Evolutionary conservation across 1,139 yeast genomes (phyloP).

Genomic region (Candida sp.): DNA sequence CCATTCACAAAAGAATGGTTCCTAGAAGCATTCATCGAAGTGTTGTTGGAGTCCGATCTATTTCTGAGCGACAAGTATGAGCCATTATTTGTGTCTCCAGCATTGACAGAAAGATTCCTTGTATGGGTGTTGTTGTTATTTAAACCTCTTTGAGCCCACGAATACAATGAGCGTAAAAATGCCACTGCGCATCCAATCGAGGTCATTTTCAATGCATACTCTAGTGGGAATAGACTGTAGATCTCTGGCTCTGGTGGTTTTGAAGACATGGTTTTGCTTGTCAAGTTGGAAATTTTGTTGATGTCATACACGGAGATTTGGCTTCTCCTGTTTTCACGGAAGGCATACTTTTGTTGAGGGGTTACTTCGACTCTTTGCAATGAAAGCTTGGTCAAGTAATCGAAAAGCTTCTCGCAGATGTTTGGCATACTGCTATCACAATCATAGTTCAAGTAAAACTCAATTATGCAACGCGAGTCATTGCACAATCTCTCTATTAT

Average conservation of each 20-base stretch:
- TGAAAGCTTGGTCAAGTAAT: conserved; percentile 76
- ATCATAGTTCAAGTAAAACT: conserved; percentile 92
- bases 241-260: conserved; percentile 68
- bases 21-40: conserved; percentile 32
- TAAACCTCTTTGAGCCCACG: conserved; percentile 88
- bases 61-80: conserved; percentile 32
- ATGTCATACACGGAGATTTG: conserved; percentile 79
- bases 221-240: conserved; percentile 64
- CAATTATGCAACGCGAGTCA: conserved; percentile 91
- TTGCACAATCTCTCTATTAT: conserved; percentile 81
- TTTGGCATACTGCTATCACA: conserved; percentile 89
- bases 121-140: conserved; percentile 7
- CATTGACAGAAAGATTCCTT: neutral
- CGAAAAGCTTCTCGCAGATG: conserved; percentile 81
- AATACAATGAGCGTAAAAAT: conserved; percentile 75
- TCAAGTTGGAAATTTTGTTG: conserved; percentile 72
- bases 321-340: conserved; percentile 60
- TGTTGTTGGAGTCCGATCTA: conserved; percentile 45
- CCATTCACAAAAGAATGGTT: conserved; percentile 37
- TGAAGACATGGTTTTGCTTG: conserved; percentile 67
- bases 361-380: conserved; percentile 75
- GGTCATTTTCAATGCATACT: conserved; percentile 82
- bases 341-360: conserved; percentile 68
- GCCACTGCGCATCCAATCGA: conserved; percentile 84
- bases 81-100: conserved; percentile 16